Conservation (phyloP, 768 basidiomycete species). For the Strobilomyces confusus region DNA sequence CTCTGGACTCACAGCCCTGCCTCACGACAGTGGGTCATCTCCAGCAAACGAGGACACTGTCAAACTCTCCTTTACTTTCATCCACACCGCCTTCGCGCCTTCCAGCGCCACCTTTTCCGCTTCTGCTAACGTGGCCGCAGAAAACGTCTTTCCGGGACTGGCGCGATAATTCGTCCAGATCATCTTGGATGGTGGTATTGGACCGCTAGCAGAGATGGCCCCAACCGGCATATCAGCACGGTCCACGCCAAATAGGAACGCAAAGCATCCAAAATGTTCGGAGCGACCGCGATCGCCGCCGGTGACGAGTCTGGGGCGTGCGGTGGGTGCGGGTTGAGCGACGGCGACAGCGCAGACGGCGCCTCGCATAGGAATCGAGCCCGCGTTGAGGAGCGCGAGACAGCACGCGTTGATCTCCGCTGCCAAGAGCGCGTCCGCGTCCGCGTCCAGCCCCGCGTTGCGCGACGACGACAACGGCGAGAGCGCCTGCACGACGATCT, state of each 20-base stretch:
- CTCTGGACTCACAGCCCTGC: no score
- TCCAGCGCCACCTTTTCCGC: conserved; percentile 47
- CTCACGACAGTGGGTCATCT: conserved; percentile 32
- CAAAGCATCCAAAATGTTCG: conserved; percentile 58
- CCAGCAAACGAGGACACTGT: conserved; percentile 16
- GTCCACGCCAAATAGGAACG: conserved; percentile 49
- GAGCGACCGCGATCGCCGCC: conserved; percentile 38
- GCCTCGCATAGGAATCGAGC: conserved; percentile 70
- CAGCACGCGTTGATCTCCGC: conserved; percentile 69
- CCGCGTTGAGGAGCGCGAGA: conserved; percentile 63
- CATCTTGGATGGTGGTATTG: conserved; percentile 25
- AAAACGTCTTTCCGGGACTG: conserved; percentile 26
- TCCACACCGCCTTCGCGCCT: conserved; percentile 48
- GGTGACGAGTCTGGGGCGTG: conserved; percentile 36
- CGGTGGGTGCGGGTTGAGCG: conserved; percentile 30
- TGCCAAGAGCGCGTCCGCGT: conserved; percentile 45
- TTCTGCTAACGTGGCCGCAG: conserved; percentile 38
- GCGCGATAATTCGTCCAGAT: conserved; percentile 25
- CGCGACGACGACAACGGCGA: conserved; percentile 1
- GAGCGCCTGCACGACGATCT: conserved; percentile 72
- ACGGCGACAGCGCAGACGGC: conserved; percentile 68
- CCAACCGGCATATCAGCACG: background rate
- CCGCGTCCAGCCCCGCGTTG: background rate
- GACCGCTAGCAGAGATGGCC: background rate
- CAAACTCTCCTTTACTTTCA: conserved; percentile 43